Evolutionary conservation across 495 filamentous ascomycete genomes (phyloP).

Genomic region (Cercophora sp.): DNA sequence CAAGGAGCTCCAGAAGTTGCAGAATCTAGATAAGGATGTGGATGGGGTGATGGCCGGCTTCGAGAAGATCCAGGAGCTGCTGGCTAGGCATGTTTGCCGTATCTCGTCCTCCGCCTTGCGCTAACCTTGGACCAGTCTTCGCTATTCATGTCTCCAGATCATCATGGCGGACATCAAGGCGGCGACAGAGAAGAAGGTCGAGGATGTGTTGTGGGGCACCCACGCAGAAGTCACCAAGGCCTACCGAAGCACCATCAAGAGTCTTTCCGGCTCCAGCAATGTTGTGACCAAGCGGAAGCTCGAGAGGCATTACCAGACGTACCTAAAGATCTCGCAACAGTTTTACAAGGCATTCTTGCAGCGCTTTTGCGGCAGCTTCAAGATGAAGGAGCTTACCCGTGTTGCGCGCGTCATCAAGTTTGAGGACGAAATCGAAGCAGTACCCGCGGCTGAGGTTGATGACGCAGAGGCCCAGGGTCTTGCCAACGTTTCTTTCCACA

Average conservation of each 20-base stretch:
- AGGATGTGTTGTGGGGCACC: constrained; percentile 71
- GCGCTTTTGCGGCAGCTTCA: constrained; percentile 66
- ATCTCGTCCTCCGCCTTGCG: constrained; percentile 14
- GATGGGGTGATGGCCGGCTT: constrained; percentile 48
- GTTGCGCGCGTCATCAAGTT: constrained; percentile 66
- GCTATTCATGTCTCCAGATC: constrained; percentile 62
- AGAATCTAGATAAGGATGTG: constrained; percentile 40
- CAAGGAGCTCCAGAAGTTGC: constrained; percentile 41
- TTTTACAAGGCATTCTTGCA: constrained; percentile 87
- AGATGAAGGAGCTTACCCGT: constrained; percentile 67
- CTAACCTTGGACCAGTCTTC: constrained; percentile 52
- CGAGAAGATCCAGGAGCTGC: constrained; percentile 53
- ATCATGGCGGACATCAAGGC: constrained; percentile 72
- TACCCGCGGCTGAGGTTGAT: constrained; percentile 33
- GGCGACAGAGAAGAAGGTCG: constrained; percentile 58
- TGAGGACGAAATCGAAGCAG: constrained; percentile 33
- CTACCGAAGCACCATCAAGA: constrained; percentile 60
- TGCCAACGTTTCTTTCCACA: constrained; percentile 73
- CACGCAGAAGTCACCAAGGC: constrained; percentile 72
- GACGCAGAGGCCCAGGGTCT: constrained; percentile 48
- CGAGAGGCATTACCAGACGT: constrained; percentile 72
- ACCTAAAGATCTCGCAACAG: constrained; percentile 77
- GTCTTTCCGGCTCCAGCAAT: constrained; percentile 47
- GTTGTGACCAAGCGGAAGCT: constrained; percentile 75
- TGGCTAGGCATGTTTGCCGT: constrained; percentile 51